Conservation (phyloP, 306 rosid species). For the Prunus davidiana region DNA sequence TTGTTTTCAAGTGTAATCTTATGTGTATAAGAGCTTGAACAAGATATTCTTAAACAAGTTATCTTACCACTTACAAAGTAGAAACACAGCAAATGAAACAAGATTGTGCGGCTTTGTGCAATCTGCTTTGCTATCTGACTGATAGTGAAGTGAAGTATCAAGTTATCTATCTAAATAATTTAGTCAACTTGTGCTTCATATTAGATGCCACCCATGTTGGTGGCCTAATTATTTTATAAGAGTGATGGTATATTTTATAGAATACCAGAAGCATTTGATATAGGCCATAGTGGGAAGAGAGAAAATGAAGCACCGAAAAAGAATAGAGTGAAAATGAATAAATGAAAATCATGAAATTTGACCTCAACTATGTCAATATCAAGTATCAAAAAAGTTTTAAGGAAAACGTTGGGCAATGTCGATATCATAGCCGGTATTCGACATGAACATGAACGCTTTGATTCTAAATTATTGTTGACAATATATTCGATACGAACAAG, state of each 20-base stretch:
- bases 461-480: no score
- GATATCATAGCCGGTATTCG: background rate
- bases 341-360: background rate
- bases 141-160: background rate
- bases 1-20: background rate
- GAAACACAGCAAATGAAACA: background rate
- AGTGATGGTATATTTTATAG: background rate
- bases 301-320: background rate
- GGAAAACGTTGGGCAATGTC: no score
- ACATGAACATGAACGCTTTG: background rate
- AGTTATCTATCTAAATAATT: background rate
- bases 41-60: background rate
- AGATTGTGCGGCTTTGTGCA: background rate
- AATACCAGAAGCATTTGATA: background rate
- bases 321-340: background rate
- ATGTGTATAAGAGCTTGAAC: background rate
- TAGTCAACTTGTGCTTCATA: background rate
- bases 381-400: background rate
- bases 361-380: background rate
- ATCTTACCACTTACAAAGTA: background rate
- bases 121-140: background rate
- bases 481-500: no score
- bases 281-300: background rate
- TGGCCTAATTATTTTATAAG: background rate
- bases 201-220: background rate